Evolutionary conservation across 805 yeast genomes (phyloP).

Genomic region (Kockiozyma suomiensis): DNA sequence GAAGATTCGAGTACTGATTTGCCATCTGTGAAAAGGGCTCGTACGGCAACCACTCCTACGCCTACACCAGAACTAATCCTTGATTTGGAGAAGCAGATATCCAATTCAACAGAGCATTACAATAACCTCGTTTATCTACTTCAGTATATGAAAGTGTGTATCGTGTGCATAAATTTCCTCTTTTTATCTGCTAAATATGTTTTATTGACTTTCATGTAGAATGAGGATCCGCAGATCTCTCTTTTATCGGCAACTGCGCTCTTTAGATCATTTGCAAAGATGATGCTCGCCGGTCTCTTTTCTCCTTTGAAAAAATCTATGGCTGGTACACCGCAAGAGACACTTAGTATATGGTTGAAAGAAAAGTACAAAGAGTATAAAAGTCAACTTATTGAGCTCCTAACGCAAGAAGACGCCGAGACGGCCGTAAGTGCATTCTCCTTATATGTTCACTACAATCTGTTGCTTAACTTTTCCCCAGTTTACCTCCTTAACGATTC

Average conservation of each 20-base stretch:
- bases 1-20: neutral
- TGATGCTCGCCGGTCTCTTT: constrained; percentile 51
- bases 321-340: constrained; percentile 47
- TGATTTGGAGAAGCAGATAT: constrained; percentile 32
- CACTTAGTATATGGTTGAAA: constrained; percentile 65
- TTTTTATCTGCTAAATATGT: too few relatives aligned
- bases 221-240: constrained; percentile 32
- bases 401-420: constrained; percentile 47
- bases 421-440: constrained; percentile 48
- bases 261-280: constrained; percentile 52
- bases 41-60: neutral
- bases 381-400: constrained; percentile 47
- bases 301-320: constrained; percentile 40
- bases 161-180: too few relatives aligned
- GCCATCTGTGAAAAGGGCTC: neutral
- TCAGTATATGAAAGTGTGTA: constrained; percentile 42
- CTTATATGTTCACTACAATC: constrained; percentile 44
- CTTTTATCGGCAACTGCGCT: constrained; percentile 43
- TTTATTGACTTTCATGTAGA: too few relatives aligned
- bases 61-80: constrained; percentile 26
- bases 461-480: too few relatives aligned
- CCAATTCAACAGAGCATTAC: constrained; percentile 51
- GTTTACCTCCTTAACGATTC: constrained; percentile 34
- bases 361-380: constrained; percentile 61
- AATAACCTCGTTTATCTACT: constrained; percentile 58